A percentile compares a stretch with the other conserved stretches of the same genome.
These are phyloP conservation scores for Grigorovia transvaalensis DNA, from an alignment of 805 yeast species.

Conservation along the genomic window DNA sequence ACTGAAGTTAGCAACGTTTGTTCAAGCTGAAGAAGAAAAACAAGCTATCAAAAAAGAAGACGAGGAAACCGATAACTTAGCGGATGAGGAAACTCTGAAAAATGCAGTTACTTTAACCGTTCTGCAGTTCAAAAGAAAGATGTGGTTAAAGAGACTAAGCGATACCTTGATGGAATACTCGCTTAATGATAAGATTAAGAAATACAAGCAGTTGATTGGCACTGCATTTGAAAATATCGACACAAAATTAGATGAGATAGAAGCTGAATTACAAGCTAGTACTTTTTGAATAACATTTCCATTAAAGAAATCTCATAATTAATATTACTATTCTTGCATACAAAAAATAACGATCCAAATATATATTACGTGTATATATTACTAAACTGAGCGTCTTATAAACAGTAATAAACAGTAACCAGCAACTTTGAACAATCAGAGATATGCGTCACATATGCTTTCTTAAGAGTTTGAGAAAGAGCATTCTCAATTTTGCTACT, in stretches of 20 bases:
- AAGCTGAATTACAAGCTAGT: conserved; percentile 31
- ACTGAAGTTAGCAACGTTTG: conserved; percentile 45
- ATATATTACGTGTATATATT: no score
- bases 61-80: neutral
- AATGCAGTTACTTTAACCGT: conserved; percentile 36
- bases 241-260: conserved; percentile 74
- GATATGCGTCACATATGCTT: no score
- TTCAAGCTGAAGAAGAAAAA: conserved; percentile 41
- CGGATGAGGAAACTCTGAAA: conserved; percentile 9
- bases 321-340: neutral
- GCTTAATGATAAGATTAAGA: conserved; percentile 49
- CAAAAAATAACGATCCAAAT: no score
- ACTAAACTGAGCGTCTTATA: no score
- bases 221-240: conserved; percentile 70
- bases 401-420: no score
- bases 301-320: no score
- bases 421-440: no score
- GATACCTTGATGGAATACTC: conserved; percentile 37
- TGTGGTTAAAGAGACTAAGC: conserved; percentile 38
- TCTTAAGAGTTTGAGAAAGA: no score
- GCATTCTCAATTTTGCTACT: no score
- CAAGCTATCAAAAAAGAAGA: conserved; percentile 5
- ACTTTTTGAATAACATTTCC: neutral
- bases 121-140: conserved; percentile 42
- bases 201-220: conserved; percentile 73